Conservation (phyloP, 2,329 filamentous ascomycete genomes). For the Aspergillus sp. region DNA sequence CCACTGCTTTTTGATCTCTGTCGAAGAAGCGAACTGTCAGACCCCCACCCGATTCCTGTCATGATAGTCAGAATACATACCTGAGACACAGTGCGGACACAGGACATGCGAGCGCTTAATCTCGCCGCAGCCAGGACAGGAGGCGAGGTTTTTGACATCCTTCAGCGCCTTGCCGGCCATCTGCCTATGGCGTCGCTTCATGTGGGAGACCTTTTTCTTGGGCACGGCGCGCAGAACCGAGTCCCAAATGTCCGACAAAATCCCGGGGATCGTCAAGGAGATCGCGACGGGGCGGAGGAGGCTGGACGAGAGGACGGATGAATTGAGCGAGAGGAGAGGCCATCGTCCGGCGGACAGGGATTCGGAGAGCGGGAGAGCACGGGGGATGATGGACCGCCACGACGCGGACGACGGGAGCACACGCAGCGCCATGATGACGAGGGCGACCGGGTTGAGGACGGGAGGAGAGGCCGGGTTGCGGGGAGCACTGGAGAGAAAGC, state of each 20-base stretch:
- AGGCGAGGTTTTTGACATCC: conserved; percentile 78
- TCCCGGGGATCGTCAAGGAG: conserved; percentile 52
- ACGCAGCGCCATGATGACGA: too few species aligned
- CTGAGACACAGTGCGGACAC: conserved; percentile 76
- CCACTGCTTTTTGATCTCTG: conserved; percentile 41
- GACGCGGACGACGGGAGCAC: conserved; percentile 12
- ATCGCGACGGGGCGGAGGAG: conserved; percentile 53
- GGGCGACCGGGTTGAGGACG: too few species aligned
- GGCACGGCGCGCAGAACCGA: conserved; percentile 84
- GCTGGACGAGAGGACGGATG: conserved; percentile 46
- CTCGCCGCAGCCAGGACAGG: conserved; percentile 80
- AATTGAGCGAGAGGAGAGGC: conserved; percentile 34
- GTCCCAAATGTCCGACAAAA: conserved; percentile 85
- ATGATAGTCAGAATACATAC: conserved; percentile 43
- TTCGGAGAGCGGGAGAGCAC: conserved; percentile 9
- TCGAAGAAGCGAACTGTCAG: conserved; percentile 5
- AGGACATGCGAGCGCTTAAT: conserved; percentile 80
- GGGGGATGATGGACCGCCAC: conserved; percentile 17
- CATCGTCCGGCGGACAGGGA: conserved; percentile 9
- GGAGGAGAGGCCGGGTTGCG: too few species aligned
- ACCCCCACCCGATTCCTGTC: not conserved
- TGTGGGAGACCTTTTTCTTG: conserved; percentile 97
- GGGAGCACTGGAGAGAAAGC: conserved; percentile 2
- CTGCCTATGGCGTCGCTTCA: conserved; percentile 85
- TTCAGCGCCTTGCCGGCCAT: conserved; percentile 93